These are phyloP conservation scores for Moelleriella libera DNA, from an alignment of 2,329 filamentous ascomycete genomes.

Conservation along the genomic window DNA sequence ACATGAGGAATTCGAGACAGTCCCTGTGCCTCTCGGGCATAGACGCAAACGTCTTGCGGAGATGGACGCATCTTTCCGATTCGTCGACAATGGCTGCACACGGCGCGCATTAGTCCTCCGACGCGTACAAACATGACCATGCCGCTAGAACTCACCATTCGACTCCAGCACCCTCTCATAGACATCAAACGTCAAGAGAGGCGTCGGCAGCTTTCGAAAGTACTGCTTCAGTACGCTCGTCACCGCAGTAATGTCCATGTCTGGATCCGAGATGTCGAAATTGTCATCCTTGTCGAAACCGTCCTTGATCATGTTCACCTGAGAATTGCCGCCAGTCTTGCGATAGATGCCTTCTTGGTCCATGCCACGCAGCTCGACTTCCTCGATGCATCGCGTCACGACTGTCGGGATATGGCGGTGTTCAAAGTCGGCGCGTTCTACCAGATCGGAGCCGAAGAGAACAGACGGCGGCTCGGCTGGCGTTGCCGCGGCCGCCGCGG, in stretches of 20 bases:
- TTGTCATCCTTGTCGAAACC: conserved; percentile 80
- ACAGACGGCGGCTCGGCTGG: conserved; percentile 39
- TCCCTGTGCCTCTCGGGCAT: conserved; percentile 77
- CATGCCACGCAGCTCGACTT: conserved; percentile 93
- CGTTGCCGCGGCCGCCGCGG: conserved; percentile 24
- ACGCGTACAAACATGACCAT: not conserved
- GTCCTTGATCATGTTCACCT: conserved; percentile 79
- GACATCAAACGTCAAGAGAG: conserved; percentile 80
- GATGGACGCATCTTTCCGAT: conserved; percentile 52
- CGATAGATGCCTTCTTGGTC: conserved; percentile 95
- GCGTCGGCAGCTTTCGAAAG: conserved; percentile 81
- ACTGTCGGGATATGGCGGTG: conserved; percentile 80
- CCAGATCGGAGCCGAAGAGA: conserved; percentile 82
- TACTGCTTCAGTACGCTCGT: conserved; percentile 96
- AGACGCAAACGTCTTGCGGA: conserved; percentile 60
- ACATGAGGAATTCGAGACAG: conserved; percentile 84
- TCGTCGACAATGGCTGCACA: conserved; percentile 48
- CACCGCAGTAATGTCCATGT: conserved; percentile 89
- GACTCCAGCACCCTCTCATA: conserved; percentile 84
- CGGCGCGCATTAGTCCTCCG: not conserved
- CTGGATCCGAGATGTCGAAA: conserved; percentile 85
- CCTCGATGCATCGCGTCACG: conserved; percentile 86
- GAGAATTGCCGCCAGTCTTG: conserved; percentile 86
- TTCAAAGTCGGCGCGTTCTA: conserved; percentile 76
- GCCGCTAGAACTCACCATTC: conserved; percentile 38